phyloP scores from a whole-genome alignment of 257 asterid genomes.

The Solanum arcanum region DNA sequence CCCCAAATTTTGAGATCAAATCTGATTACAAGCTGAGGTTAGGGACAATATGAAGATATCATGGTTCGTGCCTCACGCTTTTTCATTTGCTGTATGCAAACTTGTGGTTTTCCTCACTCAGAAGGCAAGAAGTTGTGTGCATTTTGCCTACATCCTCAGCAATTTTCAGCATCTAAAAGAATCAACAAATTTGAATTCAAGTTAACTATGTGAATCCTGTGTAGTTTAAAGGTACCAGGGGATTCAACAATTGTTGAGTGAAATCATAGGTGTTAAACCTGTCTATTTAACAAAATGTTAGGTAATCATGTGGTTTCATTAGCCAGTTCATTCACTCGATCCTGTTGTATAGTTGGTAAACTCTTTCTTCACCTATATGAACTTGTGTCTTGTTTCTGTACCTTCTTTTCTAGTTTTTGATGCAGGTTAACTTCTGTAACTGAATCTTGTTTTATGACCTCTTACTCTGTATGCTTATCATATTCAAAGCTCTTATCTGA shows the following conservation, averaged over 20 bases:
- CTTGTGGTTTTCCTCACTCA: not conserved
- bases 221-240: not conserved
- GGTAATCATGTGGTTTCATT: not conserved
- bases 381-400: not conserved
- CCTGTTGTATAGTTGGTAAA: not conserved
- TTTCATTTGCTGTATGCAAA: not conserved
- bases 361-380: not conserved
- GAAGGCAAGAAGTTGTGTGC: not conserved
- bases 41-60: not conserved
- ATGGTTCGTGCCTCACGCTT: not conserved
- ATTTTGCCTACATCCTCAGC: not conserved
- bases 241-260: not conserved
- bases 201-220: not conserved
- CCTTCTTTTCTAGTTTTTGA: not conserved
- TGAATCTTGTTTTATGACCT: not conserved
- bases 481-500: not conserved
- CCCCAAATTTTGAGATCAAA: not conserved
- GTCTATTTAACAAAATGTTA: not conserved
- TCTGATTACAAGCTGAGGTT: not conserved
- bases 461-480: not conserved
- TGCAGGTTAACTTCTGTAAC: not conserved
- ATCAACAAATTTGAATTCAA: not conserved
- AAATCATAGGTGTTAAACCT: not conserved
- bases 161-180: not conserved
- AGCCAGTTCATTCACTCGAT: not conserved